Base-by-base conservation (phyloP, 1,284 basidiomycete genomes). In the Schizophyllum amplum region DNA sequence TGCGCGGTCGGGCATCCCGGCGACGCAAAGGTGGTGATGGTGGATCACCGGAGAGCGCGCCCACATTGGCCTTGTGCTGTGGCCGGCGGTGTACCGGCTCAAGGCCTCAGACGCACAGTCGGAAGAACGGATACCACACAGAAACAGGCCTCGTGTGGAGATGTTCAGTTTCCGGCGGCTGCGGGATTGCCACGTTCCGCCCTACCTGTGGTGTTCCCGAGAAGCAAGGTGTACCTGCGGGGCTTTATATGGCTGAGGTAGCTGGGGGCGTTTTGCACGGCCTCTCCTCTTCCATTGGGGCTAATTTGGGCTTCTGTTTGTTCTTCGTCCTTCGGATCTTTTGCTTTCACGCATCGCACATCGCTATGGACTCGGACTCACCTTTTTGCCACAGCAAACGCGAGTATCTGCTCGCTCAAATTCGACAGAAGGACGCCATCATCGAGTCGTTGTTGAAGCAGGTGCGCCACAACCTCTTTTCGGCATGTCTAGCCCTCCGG, bases 371-470 rank as follows among this genome's bases (percentile, higher is more conserved):
- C 52, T 63, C 66, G 47, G 71, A 71, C 64, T 71, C 70, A 69
- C 67, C 71, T 49, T 66, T 65, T 66, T 64, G 69, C 64, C 64
- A 68, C 60, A 91, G 89, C 67, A 91, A 90, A 74, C 82, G 87
- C 57, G 87, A 91, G 65, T 90, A 90, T 65, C 74, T 92, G 17
- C 79, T 91, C 27, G 86, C 87, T 2, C 87, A 91, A 67, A 86
- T 92, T 61, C 79, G 84, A 57, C 86, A 90, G 71, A 92, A 92
- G 72, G 89, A 92, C 71, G 75, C 81, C 22, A 85, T 90, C 63
- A 92, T 92, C 63, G 87, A 90, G 62, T 85, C 83, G 15, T 78
- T 92, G 24, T 77, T 92, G 64, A 89, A 90, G 67, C 87, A 90
- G 75, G 87, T 84, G 27, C 23, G 77, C 68, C 15, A 48, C 42